Percentiles rank a stretch among this genome's conserved stretches.
Evolutionary conservation across 345 rosid genomes (phyloP).

Genomic region (Trapa bicornis): DNA sequence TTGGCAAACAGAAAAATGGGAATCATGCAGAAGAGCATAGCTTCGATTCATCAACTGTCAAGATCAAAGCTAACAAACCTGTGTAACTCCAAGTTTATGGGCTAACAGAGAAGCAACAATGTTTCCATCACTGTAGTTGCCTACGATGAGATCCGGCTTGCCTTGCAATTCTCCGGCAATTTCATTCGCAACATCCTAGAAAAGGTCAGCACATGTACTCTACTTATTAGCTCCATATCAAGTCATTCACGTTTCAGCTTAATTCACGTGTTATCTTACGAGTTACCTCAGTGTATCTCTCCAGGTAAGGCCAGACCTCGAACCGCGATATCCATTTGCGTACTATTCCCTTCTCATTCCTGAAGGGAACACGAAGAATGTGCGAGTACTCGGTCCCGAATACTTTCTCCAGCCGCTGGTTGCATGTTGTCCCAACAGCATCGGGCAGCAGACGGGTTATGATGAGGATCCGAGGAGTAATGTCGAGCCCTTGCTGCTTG

Average conservation of each 20-base stretch:
- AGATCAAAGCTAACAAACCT: constrained; percentile 30
- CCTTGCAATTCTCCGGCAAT: constrained; percentile 76
- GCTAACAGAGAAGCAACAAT: constrained; percentile 84
- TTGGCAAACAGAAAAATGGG: constrained; percentile 12
- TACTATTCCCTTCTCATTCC: constrained; percentile 65
- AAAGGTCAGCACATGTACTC: background rate
- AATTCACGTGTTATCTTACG: background rate
- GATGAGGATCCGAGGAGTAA: constrained; percentile 74
- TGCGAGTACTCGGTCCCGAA: constrained; percentile 62
- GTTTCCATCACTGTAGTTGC: constrained; percentile 97
- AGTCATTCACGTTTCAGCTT: background rate
- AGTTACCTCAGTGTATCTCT: constrained; percentile 73
- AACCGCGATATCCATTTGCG: constrained; percentile 89
- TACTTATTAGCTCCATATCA: background rate
- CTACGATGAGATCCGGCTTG: constrained; percentile 84
- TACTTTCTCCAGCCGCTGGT: constrained; percentile 83
- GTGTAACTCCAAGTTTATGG: constrained; percentile 81
- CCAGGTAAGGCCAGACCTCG: constrained; percentile 96
- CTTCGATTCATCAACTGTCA: background rate
- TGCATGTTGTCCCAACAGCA: constrained; percentile 86
- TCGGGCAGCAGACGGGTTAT: constrained; percentile 86
- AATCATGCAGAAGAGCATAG: background rate
- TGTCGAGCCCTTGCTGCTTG: constrained; percentile 79
- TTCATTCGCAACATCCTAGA: constrained; percentile 72
- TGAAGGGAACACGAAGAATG: constrained; percentile 83